Conservation (phyloP, 768 basidiomycete genomes). For the Kwoniella bestiolae region DNA sequence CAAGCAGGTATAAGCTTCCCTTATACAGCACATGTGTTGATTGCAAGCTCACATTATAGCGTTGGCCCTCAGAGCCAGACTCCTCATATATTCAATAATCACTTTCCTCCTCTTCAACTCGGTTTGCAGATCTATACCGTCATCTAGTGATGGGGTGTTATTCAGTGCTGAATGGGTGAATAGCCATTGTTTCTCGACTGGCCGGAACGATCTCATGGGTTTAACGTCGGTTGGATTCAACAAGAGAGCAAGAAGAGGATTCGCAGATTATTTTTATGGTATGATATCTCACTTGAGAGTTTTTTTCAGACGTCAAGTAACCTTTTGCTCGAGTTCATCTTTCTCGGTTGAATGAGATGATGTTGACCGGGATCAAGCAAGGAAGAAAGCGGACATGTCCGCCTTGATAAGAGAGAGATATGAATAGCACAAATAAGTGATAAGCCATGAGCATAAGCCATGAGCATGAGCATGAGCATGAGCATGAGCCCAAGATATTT, state of each 20-base stretch:
- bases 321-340: too few species aligned
- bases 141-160: slow-evolving; percentile 41
- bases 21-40: neutral
- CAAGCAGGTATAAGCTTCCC: neutral
- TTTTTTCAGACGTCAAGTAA: too few species aligned
- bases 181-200: slow-evolving; percentile 52
- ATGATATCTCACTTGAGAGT: too few species aligned
- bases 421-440: too few species aligned
- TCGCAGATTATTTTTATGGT: too few species aligned
- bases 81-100: slow-evolving; percentile 37
- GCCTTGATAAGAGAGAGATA: too few species aligned
- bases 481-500: too few species aligned
- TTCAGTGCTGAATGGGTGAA: slow-evolving; percentile 37
- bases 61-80: slow-evolving; percentile 31
- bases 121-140: slow-evolving; percentile 27
- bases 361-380: neutral
- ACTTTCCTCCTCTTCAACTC: slow-evolving; percentile 41
- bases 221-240: neutral
- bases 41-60: slow-evolving; percentile 2
- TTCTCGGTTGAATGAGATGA: too few species aligned
- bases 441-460: too few species aligned
- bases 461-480: too few species aligned
- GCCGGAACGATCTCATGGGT: slow-evolving; percentile 31
- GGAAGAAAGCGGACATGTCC: neutral
- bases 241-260: neutral